Percentiles rank a stretch among this genome's conserved stretches.
phyloP scores from a whole-genome alignment of 2,329 filamentous ascomycete species.

The Trichoderma endophyticum region DNA sequence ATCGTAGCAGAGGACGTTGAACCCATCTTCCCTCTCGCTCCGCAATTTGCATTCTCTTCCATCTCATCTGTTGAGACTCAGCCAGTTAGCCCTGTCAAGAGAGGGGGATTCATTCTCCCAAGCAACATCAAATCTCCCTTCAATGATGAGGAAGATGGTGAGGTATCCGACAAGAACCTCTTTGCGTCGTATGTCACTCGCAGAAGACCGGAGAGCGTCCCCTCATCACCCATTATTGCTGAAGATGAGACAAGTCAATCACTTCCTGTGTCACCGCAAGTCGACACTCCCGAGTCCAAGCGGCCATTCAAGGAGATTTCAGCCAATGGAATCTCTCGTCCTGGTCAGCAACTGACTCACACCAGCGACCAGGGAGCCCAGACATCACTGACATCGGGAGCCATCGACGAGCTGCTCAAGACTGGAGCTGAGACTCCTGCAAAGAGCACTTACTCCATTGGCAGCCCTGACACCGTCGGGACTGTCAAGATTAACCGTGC shows the following conservation, averaged over 20 bases:
- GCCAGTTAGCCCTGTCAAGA: slow-evolving; percentile 46
- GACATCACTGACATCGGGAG: slow-evolving; percentile 76
- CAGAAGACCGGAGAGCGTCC: slow-evolving; percentile 40
- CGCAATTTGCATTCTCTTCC: slow-evolving; percentile 42
- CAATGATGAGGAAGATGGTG: slow-evolving; percentile 32
- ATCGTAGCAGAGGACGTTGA: slow-evolving; percentile 36
- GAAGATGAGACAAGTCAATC: slow-evolving; percentile 63
- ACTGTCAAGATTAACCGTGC: slow-evolving; percentile 46
- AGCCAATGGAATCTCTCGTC: slow-evolving; percentile 48
- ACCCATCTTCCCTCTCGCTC: slow-evolving; percentile 24
- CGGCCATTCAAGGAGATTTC: slow-evolving; percentile 61
- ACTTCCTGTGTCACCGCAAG: slow-evolving; percentile 37
- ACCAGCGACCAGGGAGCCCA: slow-evolving; percentile 73
- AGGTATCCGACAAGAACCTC: slow-evolving; percentile 40
- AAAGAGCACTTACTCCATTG: slow-evolving; percentile 38
- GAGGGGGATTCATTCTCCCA: slow-evolving; percentile 56
- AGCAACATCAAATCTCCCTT: slow-evolving; percentile 39
- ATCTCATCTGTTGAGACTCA: slow-evolving; percentile 47
- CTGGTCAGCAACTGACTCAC: slow-evolving; percentile 35
- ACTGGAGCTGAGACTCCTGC: slow-evolving; percentile 33
- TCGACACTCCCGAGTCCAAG: slow-evolving; percentile 53
- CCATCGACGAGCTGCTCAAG: slow-evolving; percentile 73
- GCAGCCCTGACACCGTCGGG: slow-evolving; percentile 37
- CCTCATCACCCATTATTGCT: slow-evolving; percentile 48
- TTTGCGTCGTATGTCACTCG: slow-evolving; percentile 45